phyloP scores from a whole-genome alignment of 2,329 filamentous ascomycete species.

The Diaporthe aspalathi region DNA sequence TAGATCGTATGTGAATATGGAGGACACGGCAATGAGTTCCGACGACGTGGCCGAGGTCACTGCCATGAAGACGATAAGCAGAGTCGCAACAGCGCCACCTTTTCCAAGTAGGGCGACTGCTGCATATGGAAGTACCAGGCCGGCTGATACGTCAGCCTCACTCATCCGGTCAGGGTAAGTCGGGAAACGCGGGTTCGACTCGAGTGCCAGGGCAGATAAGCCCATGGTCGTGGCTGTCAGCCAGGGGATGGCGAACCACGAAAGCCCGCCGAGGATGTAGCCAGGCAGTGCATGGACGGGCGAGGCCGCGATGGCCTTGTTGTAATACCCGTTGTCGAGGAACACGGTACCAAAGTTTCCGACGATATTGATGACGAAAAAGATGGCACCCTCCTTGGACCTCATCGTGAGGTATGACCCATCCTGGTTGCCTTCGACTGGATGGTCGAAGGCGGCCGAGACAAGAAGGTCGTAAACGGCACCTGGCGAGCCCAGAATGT shows the following conservation, averaged over 20 bases:
- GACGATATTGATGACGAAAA: conserved; percentile 89
- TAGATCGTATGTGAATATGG: conserved; percentile 88
- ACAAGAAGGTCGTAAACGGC: conserved; percentile 83
- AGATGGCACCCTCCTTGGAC: conserved; percentile 82
- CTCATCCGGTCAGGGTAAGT: conserved; percentile 79
- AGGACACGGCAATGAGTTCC: conserved; percentile 87
- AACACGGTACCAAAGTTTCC: conserved; percentile 89
- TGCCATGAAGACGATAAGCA: conserved; percentile 89
- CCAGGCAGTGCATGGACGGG: conserved; percentile 88
- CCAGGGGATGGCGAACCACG: conserved; percentile 95
- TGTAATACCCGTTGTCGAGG: conserved; percentile 83
- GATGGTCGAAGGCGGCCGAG: conserved; percentile 74
- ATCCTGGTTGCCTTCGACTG: conserved; percentile 81
- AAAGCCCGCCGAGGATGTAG: conserved; percentile 86
- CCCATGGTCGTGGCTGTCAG: conserved; percentile 90
- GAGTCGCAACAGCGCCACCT: conserved; percentile 81
- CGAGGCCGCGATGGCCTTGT: conserved; percentile 90
- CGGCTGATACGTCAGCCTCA: conserved; percentile 80
- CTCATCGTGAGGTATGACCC: conserved; percentile 91
- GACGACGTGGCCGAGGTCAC: conserved; percentile 87
- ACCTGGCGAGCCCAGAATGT: conserved; percentile 77
- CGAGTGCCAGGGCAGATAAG: conserved; percentile 81
- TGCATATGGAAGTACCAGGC: conserved; percentile 86
- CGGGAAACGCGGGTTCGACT: conserved; percentile 77
- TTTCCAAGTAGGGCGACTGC: conserved; percentile 85